phyloP scores from a whole-genome alignment of 2,329 filamentous ascomycete species.

The Ophiostoma triangulosporum region DNA sequence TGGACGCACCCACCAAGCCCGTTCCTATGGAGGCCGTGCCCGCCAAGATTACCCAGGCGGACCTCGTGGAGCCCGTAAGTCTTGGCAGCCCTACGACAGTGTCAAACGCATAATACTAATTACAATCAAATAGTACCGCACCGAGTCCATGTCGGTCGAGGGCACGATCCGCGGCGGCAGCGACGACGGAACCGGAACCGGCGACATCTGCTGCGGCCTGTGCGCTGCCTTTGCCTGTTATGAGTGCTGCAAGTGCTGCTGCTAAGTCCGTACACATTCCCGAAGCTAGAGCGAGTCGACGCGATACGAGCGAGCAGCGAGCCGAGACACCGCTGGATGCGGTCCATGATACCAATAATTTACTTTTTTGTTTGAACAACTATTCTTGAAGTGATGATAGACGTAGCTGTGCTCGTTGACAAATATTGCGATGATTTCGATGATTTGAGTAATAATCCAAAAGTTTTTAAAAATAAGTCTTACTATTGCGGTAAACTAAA shows the following conservation, averaged over 20 bases:
- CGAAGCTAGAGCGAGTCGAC: not conserved
- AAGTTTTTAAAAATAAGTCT: too few relatives aligned
- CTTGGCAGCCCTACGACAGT: not conserved
- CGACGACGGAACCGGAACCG: constrained; percentile 14
- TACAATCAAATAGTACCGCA: constrained; percentile 4
- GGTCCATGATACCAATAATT: too few relatives aligned
- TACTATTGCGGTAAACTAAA: too few relatives aligned
- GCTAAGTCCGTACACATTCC: too few relatives aligned
- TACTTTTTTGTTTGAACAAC: too few relatives aligned
- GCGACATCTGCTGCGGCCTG: constrained; percentile 17
- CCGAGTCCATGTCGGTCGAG: constrained; percentile 16
- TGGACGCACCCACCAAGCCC: constrained; percentile 14
- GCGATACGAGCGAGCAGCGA: not conserved
- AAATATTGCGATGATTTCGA: too few relatives aligned
- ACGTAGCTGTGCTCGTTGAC: too few relatives aligned
- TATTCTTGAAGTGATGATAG: too few relatives aligned
- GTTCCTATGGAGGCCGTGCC: constrained; percentile 13
- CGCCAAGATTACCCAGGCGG: constrained; percentile 15
- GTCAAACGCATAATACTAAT: not conserved
- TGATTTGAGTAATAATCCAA: too few relatives aligned
- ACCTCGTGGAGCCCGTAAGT: constrained; percentile 17
- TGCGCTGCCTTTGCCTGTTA: constrained; percentile 17
- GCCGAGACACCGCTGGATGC: too few relatives aligned
- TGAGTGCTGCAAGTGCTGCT: constrained; percentile 16
- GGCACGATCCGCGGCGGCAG: constrained; percentile 17